Conservation (phyloP, 176 grass and related monocot species). For the Oryza glaberrima region DNA sequence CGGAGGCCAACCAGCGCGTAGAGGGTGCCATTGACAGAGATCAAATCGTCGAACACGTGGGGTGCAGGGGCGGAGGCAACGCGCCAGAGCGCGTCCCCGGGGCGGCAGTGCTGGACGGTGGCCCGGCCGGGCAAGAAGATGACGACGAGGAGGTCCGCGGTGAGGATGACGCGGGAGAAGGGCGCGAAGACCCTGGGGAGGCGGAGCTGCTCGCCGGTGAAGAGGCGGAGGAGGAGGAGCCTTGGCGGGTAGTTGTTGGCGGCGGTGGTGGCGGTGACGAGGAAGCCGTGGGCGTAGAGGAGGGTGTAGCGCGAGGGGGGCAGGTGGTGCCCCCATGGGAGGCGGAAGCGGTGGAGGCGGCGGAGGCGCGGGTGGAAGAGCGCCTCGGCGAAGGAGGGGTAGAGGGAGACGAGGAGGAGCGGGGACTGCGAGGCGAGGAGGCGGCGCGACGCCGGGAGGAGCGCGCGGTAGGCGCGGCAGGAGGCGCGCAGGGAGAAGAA, state of each 20-base stretch:
- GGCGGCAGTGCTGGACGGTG: constrained; percentile 48
- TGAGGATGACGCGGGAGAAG: constrained; percentile 57
- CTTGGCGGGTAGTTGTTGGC: constrained; percentile 37
- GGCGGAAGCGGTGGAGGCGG: constrained; percentile 56
- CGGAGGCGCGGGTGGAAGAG: constrained; percentile 60
- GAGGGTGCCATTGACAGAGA: constrained; percentile 60
- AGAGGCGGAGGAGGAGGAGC: constrained; percentile 72
- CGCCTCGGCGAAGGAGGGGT: constrained; percentile 57
- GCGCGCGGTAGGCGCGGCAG: constrained; percentile 54
- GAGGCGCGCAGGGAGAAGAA: constrained; percentile 62
- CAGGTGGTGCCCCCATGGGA: constrained; percentile 52
- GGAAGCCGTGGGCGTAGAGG: constrained; percentile 61
- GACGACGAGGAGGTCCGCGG: constrained; percentile 48
- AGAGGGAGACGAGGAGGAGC: constrained; percentile 59
- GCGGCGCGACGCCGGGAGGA: constrained; percentile 34
- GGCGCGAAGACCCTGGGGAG: constrained; percentile 54
- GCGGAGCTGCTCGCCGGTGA: constrained; percentile 62
- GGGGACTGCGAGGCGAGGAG: constrained; percentile 56
- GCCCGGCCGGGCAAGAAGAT: constrained; percentile 39
- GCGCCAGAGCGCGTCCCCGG: constrained; percentile 57
- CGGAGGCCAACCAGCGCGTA: constrained; percentile 58
- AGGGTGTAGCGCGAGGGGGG: constrained; percentile 47
- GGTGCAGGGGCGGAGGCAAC: constrained; percentile 3
- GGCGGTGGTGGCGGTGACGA: constrained; percentile 59
- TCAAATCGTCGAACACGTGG: constrained; percentile 55